Conservation (phyloP, 176 grass and related monocot genomes). For the Leersia perrieri region DNA sequence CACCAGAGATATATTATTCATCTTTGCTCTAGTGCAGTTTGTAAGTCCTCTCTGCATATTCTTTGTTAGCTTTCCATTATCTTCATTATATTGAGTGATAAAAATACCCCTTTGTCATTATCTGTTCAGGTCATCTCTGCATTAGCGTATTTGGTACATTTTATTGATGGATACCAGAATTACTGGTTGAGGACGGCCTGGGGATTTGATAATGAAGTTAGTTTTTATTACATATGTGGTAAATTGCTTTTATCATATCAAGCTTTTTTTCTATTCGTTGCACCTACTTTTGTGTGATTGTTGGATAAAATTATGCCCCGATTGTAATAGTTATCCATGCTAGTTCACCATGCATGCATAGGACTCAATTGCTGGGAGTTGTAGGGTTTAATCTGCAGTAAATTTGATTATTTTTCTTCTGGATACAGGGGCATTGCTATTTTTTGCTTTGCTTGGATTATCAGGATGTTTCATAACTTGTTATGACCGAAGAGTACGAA, state of each 20-base stretch:
- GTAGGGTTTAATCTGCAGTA: constrained; percentile 16
- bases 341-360: not conserved
- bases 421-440: constrained; percentile 77
- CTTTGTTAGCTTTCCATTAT: not conserved
- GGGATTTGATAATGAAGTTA: constrained; percentile 93
- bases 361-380: not conserved
- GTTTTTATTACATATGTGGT: constrained; percentile 99
- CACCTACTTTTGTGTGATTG: constrained; percentile 2
- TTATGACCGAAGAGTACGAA: constrained; percentile 84
- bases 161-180: constrained; percentile 88
- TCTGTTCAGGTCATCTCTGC: constrained; percentile 78
- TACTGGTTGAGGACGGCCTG: constrained; percentile 85
- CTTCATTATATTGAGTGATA: constrained; percentile 28
- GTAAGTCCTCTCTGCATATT: constrained; percentile 45
- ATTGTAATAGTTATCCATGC: not conserved
- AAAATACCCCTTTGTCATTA: constrained; percentile 26
- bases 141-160: constrained; percentile 84
- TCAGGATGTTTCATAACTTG: constrained; percentile 99
- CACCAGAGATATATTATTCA: constrained; percentile 96
- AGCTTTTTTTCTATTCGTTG: constrained; percentile 16
- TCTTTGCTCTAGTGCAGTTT: constrained; percentile 90
- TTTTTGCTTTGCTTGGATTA: constrained; percentile 91
- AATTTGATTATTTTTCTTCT: not conserved
- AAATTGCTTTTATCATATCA: constrained; percentile 36
- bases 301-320: constrained; percentile 10